Base-by-base conservation (phyloP, 2,329 filamentous ascomycete species). In the Curvularia verruculosa region DNA sequence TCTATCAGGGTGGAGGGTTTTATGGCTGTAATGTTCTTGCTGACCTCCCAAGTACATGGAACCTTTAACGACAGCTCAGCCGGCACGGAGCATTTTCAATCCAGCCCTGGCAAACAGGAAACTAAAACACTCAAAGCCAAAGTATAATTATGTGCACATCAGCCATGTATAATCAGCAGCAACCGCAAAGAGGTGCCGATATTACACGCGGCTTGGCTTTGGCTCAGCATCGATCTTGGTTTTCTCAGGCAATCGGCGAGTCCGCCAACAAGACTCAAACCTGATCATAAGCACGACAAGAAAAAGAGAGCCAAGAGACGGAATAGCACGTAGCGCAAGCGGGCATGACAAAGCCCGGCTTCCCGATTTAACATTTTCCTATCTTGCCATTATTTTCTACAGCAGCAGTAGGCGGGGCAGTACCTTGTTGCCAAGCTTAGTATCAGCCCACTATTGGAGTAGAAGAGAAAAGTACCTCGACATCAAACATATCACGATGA, bases 191-290 rank as follows among this genome's bases (percentile, higher is more conserved):
- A 13, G 28, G 5, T 36, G 19, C 18, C 12, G 31, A 49, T 18
- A 49, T 39, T 49, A 26, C 34, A 36, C 31, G 31, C 34, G 46
- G n/a, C 46, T 49, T 49, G 46, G 46, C 46, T 15, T 29, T 37
- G 15, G 23, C 45, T 49, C 46, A 49, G 31, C 46, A 37, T 18
- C 34, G 46, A 49, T 39, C 46, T 39, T 49, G 46, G 31, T 39
- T 24, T 23, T 31, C 34, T 49, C 31, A 26, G 7, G 31, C 31
- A 28, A 48, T 37, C 31, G 31, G 45, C 8, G 15, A 1, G 31
- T 15, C 31, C 31, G 15, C 12, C 15, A 36, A 36, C 34, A 18
- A 36, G 8, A 34, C 9, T 34, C 13, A n/a, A 45, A 18, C 45
- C 37, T 19, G 15, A n/a, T 28, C 19, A 21, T 18, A 36, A 48